phyloP scores from a whole-genome alignment of 768 basidiomycete genomes.

The Podaxis pistillaris region DNA sequence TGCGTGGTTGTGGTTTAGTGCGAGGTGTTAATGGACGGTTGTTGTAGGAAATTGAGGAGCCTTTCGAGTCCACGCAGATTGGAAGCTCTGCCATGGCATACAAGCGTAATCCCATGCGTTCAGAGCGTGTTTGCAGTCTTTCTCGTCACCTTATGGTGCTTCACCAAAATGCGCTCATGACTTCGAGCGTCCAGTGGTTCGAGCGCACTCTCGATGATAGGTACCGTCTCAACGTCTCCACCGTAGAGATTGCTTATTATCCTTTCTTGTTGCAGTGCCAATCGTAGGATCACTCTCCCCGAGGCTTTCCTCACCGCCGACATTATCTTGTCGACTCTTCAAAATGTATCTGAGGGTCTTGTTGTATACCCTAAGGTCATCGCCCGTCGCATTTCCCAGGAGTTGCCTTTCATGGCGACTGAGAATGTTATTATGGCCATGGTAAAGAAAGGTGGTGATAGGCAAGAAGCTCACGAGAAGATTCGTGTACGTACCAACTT shows the following conservation, averaged over 20 bases:
- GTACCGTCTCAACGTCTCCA: conserved; percentile 32
- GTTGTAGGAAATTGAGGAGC: conserved; percentile 90
- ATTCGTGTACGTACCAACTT: conserved; percentile 59
- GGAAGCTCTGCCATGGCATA: conserved; percentile 98
- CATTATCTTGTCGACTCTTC: conserved; percentile 91
- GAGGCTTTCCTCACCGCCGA: conserved; percentile 98
- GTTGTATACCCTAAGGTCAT: conserved; percentile 99
- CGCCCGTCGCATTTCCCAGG: conserved; percentile 85
- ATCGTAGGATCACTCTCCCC: conserved; percentile 93
- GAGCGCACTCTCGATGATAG: conserved; percentile 97
- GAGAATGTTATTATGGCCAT: conserved; percentile 99
- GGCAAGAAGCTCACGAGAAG: conserved; percentile 96
- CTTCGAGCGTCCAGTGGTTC: conserved; percentile 94
- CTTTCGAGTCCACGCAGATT: conserved; percentile 98
- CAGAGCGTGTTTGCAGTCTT: conserved; percentile 94
- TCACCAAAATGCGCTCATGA: conserved; percentile 96
- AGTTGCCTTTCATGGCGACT: conserved; percentile 99
- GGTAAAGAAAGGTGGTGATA: conserved; percentile 91
- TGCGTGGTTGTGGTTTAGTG: background rate
- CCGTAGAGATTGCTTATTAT: background rate
- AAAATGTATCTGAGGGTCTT: conserved; percentile 97
- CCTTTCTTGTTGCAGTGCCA: conserved; percentile 59
- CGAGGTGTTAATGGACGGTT: background rate
- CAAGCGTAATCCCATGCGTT: conserved; percentile 99
- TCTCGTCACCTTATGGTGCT: conserved; percentile 95